These are phyloP conservation scores for Neoboletus magnificus DNA, from an alignment of 768 basidiomycete genomes.

Conservation along the genomic window DNA sequence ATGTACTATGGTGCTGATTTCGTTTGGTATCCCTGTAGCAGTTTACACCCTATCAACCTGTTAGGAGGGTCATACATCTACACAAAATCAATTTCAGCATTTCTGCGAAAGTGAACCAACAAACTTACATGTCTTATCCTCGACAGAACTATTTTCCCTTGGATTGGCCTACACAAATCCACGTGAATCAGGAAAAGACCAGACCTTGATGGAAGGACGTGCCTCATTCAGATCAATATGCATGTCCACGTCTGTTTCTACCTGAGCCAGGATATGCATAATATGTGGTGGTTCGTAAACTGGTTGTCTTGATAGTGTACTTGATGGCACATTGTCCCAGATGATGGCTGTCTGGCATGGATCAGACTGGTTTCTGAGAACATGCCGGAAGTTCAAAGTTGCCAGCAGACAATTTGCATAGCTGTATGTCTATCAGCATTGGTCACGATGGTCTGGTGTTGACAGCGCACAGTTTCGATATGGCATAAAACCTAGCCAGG, in stretches of 20 bases:
- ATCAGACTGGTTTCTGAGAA: conserved; percentile 5
- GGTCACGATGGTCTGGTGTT: too few relatives aligned
- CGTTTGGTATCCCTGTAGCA: too few relatives aligned
- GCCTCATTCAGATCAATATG: background rate
- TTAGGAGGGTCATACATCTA: background rate
- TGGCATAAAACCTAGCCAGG: conserved; percentile 1
- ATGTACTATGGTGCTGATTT: too few relatives aligned
- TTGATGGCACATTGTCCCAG: background rate
- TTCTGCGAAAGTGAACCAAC: background rate
- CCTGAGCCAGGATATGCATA: background rate
- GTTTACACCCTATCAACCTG: too few relatives aligned
- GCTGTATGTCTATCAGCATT: background rate
- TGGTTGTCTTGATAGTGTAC: background rate
- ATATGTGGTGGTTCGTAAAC: background rate
- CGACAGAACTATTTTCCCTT: background rate
- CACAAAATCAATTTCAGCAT: background rate
- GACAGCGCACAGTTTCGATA: conserved; percentile 14
- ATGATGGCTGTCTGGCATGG: background rate
- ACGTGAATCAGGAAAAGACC: background rate
- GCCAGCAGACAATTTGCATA: conserved; percentile 13
- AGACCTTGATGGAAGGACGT: background rate
- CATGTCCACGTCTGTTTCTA: background rate
- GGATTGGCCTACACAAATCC: background rate
- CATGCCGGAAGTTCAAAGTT: conserved; percentile 13
- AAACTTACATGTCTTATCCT: background rate